Evolutionary conservation across 1,284 basidiomycete genomes (phyloP), one percentile per base, ranked within the genome.

Genomic region (Cutaneotrichosporon cavernicola): DNA sequence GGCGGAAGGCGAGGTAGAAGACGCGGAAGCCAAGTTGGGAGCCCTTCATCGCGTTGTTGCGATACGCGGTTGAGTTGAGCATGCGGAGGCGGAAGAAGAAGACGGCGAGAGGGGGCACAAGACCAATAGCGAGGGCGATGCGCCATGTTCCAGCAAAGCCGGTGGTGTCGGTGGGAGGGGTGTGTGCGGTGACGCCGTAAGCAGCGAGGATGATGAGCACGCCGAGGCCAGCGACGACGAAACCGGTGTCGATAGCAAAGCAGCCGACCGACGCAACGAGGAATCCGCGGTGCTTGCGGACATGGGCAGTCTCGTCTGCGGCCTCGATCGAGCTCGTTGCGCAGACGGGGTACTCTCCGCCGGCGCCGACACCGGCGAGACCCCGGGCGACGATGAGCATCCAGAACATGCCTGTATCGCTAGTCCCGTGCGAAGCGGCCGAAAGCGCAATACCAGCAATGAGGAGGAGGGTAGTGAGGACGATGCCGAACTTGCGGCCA

Each of bases 201-300:
- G 62, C 63, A n/a, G 64, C 63, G 38, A 71, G 63, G 46, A 71
- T 67, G 57, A 72, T 69, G 46, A 75, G 63, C 47, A 67, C 51
- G 34, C 68, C 60, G 59, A 65, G 61, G 26, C 66, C 64, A 21
- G 70, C 65, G 16, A 65, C 58, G 14, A 71, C 70, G 50, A 71
- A 65, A 7, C 68, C 68, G 31, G 60, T 47, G 60, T 68, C 66
- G 50, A 71, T 71, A 57, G 68, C 68, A 21, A 64, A 59, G 60
- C 89, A 89, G 18, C 88, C 90, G 67, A 88, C 87, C 83, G 88
- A 84, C 71, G 89, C 87, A 73, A 89, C 88, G n/a, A 88, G 85
- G 76, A 88, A 87, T 0, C 88, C 88, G 26, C 89, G 84, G 56
- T 83, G 78, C 70, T 84, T 83, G 16, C 69, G 53, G 4, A 68